Base-by-base conservation (phyloP, 495 filamentous ascomycete genomes). In the Letharia columbiana region DNA sequence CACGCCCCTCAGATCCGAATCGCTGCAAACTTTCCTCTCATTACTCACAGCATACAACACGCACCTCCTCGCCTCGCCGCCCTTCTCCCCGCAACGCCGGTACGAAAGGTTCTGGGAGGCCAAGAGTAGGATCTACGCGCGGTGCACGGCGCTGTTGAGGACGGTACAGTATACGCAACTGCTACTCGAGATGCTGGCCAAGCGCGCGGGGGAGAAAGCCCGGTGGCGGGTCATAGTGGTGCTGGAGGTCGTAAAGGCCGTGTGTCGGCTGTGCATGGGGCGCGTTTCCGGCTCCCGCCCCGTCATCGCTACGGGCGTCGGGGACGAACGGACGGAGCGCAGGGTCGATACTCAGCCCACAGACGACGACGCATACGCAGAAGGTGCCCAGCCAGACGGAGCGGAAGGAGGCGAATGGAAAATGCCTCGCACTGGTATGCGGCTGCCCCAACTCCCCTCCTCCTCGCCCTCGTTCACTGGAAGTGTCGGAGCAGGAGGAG, bases 1-100 rank as follows among this genome's bases (percentile, higher is more conserved):
- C 73, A 90, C 92, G 44, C 92, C 96, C 74, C 85, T 98, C 69
- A 88, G 93, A 66, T 96, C 94, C 68, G 94, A 98, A 79, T 91
- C 89, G 62, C 83, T 98, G 28, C 92, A 98, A 71, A 91, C 88
- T 50, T 84, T 86, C 65, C 87, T 97, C 42, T 91, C 96, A 71
- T 82, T 98, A 17, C 83, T 98, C 65, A 92, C 93, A 15, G 82
- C 97, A 66, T 97, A 97, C 77, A 92, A 98, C 81, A 92, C 98
- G 75, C 85, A 87, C 47, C 85, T 98, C 50, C 90, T 98, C 83
- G 86, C 61, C 82, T 85, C 70, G 86, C 88, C 35, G 69, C 70
- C 73, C 72, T 69, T 78, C 10, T 85, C 85, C 23, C 89, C 89
- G 10, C 93, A 96, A 77, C 85, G 86, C 66, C 87, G 94, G 50